Evolutionary conservation across 768 basidiomycete genomes (phyloP), one percentile per base, ranked within the genome.

Genomic region (Pleurotus tuber-regium): DNA sequence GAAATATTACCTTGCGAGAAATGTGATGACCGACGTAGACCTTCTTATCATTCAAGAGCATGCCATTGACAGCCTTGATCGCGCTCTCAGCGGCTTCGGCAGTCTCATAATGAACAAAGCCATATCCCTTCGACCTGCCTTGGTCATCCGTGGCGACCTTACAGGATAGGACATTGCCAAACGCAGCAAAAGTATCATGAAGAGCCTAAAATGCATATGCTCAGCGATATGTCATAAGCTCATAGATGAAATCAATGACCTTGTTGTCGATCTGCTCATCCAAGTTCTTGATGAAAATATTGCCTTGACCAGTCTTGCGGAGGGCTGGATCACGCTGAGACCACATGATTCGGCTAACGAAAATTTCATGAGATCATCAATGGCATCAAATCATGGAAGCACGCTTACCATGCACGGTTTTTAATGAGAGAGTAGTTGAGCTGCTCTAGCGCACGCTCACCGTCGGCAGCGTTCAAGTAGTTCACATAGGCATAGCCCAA

Each of bases 401-500:
- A n/a, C 38, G 69, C 78, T 59, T 63, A 91, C 91, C 97, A 99
- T 57, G 97, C 88, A 63, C 93, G 89, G 71, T 88, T 88, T 81
- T 98, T 98, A 77, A 99, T 98, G 67, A 95, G 75, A 59, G 97
- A 98, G 70, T 99, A 99, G 76, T 99, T 99, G 70, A 99, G 87
- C 73, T 95, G 92, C 75, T 99, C 97, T 57, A 99, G 83, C 58
- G 97, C 96, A 68, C 94, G 92, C 77, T 99, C 63, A 89, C 96
- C 97, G 78, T 99, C 97, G 54, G 72, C 80, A 39, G 92, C 77
- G 69, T 98, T 97, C 69, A 99, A 83, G 70, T 97, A 99, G 78
- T 99, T 99, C 69, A 99, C 96, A 67, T 99, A 99, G 56, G 97
- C 97, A 77, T 99, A 99, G 51, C 97, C 97, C 67, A 99, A 89